Percentiles rank a stretch among this genome's conserved stretches.
These are phyloP conservation scores for Botryococcus braunii DNA, from an alignment of 163 green algal species.

Conservation along the genomic window DNA sequence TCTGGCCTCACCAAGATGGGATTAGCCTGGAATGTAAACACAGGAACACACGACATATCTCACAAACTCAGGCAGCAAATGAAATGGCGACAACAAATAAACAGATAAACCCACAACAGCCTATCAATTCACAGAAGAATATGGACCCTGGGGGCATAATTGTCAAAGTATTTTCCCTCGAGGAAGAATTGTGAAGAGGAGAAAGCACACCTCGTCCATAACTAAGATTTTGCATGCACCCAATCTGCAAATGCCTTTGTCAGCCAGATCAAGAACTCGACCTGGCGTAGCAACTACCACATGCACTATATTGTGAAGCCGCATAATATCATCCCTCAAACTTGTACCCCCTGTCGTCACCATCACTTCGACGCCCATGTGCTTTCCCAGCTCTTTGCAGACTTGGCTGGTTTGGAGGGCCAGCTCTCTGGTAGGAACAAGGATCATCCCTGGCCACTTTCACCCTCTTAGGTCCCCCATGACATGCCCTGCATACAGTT, in stretches of 20 bases:
- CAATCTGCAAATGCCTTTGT: constrained; percentile 89
- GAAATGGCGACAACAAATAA: no score
- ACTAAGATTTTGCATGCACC: constrained; percentile 77
- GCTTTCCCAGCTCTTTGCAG: constrained; percentile 88
- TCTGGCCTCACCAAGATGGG: no score
- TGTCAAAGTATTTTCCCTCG: no score
- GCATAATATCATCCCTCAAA: constrained; percentile 98
- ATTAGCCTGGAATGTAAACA: no score
- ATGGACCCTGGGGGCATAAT: no score
- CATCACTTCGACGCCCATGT: constrained; percentile 78
- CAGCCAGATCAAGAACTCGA: constrained; percentile 90
- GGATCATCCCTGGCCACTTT: constrained; percentile 70
- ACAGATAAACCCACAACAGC: no score
- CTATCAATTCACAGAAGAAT: no score
- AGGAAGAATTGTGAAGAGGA: no score
- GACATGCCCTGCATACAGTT: background rate
- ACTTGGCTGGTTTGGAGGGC: constrained; percentile 95
- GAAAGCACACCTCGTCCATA: constrained; percentile 99
- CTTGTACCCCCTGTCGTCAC: constrained; percentile 93
- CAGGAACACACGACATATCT: no score
- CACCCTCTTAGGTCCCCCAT: background rate
- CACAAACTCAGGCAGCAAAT: no score
- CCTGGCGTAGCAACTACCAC: constrained; percentile 94
- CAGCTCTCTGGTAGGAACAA: constrained; percentile 95
- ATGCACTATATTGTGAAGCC: constrained; percentile 87